Evolutionary conservation across 2,329 filamentous ascomycete genomes (phyloP).

Genomic region (Sclerotinia sclerotiorum): DNA sequence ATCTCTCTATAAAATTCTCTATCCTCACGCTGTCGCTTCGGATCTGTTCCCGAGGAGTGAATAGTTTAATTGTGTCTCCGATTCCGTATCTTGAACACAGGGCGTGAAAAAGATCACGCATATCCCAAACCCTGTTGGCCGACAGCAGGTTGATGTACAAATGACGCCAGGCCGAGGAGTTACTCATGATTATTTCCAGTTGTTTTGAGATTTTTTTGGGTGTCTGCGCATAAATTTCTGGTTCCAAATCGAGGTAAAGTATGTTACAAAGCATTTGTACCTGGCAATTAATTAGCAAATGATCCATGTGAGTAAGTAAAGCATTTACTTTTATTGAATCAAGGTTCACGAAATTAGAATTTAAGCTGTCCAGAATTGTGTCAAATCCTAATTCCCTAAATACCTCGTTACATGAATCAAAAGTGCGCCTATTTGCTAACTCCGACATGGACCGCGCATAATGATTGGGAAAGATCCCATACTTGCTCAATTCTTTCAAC

Average conservation of each 20-base stretch:
- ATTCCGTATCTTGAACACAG: background rate
- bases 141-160: background rate
- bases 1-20: background rate
- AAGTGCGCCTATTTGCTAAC: background rate
- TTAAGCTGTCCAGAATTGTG: background rate
- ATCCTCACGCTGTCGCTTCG: background rate
- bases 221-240: background rate
- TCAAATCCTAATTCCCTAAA: too few species aligned
- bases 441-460: background rate
- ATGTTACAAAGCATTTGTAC: background rate
- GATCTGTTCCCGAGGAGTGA: rapidly evolving
- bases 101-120: background rate
- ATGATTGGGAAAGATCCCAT: background rate
- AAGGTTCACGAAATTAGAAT: background rate
- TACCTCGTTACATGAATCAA: background rate
- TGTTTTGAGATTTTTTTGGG: rapidly evolving
- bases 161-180: background rate
- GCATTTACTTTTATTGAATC: background rate
- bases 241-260: background rate
- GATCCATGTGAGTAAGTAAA: rapidly evolving
- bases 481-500: background rate
- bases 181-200: background rate
- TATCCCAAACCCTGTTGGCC: background rate
- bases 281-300: background rate
- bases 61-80: background rate